These are phyloP conservation scores for Pistacia vera DNA, from an alignment of 345 rosid species.

Conservation along the genomic window DNA sequence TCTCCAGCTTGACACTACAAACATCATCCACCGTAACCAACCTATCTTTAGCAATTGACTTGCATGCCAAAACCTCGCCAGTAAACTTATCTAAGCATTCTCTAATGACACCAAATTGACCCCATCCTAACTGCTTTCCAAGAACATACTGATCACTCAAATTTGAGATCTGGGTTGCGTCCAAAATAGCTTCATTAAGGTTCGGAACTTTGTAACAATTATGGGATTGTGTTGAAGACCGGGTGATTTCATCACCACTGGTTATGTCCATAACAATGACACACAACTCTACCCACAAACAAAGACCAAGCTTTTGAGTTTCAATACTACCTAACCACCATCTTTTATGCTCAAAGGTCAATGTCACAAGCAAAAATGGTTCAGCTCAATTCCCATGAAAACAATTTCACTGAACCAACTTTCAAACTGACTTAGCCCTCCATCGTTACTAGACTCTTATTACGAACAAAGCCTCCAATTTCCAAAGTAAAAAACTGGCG, in stretches of 20 bases:
- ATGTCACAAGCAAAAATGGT: background rate
- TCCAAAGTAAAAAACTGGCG: slow-evolving; percentile 21
- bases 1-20: slow-evolving; percentile 57
- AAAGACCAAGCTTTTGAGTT: slow-evolving; percentile 18
- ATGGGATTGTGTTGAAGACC: slow-evolving; percentile 33
- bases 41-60: slow-evolving; percentile 66
- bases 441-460: slow-evolving; percentile 7
- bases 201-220: slow-evolving; percentile 49
- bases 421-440: slow-evolving; percentile 15
- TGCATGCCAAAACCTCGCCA: slow-evolving; percentile 63
- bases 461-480: slow-evolving; percentile 21
- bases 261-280: slow-evolving; percentile 54
- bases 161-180: slow-evolving; percentile 51
- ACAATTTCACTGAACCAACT: background rate
- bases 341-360: slow-evolving; percentile 8
- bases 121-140: slow-evolving; percentile 78
- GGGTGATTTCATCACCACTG: slow-evolving; percentile 26
- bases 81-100: slow-evolving; percentile 62
- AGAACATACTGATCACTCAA: slow-evolving; percentile 63
- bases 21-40: slow-evolving; percentile 48
- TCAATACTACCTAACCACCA: slow-evolving; percentile 20
- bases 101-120: slow-evolving; percentile 80
- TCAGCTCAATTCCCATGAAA: slow-evolving; percentile 1
- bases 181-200: slow-evolving; percentile 56
- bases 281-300: slow-evolving; percentile 12